phyloP scores from a whole-genome alignment of 148 eudicot genomes.

The Agrostemma githago region DNA sequence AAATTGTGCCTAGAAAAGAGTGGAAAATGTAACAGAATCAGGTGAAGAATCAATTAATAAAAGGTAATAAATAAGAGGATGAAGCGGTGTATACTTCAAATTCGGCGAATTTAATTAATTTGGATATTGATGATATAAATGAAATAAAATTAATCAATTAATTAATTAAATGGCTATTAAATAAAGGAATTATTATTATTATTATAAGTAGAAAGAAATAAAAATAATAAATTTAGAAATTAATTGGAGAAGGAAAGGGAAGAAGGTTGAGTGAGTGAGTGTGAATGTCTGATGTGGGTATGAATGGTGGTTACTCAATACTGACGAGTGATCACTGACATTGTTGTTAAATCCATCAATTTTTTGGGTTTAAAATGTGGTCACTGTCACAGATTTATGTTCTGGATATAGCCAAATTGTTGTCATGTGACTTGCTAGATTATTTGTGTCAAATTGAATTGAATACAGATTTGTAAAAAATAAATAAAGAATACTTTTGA shows the following conservation, averaged over 20 bases:
- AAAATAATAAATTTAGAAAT: neutral
- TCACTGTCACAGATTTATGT: conserved; percentile 19
- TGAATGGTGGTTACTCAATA: neutral
- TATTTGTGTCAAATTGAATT: neutral
- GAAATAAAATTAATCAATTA: no score
- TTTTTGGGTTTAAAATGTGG: neutral
- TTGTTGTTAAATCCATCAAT: neutral
- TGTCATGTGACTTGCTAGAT: neutral
- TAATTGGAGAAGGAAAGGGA: neutral
- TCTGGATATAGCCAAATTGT: neutral
- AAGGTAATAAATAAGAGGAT: neutral
- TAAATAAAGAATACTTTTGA: no score
- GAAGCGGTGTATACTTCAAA: no score
- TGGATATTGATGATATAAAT: neutral
- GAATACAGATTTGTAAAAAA: no score
- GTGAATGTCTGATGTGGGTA: no score
- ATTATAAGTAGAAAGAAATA: no score
- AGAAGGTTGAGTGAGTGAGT: no score
- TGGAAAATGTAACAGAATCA: neutral
- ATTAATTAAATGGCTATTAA: neutral
- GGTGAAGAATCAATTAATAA: neutral
- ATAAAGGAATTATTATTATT: no score
- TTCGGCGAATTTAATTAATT: no score
- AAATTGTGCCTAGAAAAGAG: neutral
- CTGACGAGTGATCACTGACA: neutral